Evolutionary conservation across 306 rosid species (phyloP).

Genomic region (Corylus americana): DNA sequence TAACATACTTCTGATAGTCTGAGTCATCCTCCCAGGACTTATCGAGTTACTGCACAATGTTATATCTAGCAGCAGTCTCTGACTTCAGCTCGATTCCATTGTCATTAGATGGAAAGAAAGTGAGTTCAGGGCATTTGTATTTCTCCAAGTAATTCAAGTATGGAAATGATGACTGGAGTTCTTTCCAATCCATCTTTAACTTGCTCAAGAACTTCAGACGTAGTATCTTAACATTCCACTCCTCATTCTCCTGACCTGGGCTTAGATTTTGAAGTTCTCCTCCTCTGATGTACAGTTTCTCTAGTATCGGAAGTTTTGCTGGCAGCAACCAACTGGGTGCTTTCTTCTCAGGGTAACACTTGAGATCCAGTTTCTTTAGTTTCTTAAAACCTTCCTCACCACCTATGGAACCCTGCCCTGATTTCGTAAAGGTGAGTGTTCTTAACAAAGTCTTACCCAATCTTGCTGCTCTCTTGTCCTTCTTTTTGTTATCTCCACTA

Average conservation of each 20-base stretch:
- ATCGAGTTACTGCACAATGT: too few relatives aligned
- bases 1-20: background rate
- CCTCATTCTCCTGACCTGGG: too few relatives aligned
- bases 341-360: background rate
- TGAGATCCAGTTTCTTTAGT: conserved; percentile 25
- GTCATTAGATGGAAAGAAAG: background rate
- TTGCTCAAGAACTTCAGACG: conserved; percentile 15
- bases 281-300: conserved; percentile 29
- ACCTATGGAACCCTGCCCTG: background rate
- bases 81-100: conserved; percentile 7
- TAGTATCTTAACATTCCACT: background rate
- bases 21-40: too few relatives aligned
- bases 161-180: conserved; percentile 7
- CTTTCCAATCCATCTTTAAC: conserved; percentile 17
- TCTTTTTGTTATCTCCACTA: background rate
- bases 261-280: conserved; percentile 3
- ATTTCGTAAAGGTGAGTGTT: too few relatives aligned
- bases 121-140: conserved; percentile 5
- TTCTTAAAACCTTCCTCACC: background rate
- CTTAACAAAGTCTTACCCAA: too few relatives aligned
- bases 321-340: conserved; percentile 10
- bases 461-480: background rate
- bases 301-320: background rate
- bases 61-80: background rate
- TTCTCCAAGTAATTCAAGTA: background rate